A percentile compares a stretch with the other conserved stretches of the same genome.
Evolutionary conservation across 2,329 filamentous ascomycete genomes (phyloP).

Genomic region (Phialemoniopsis sp.): DNA sequence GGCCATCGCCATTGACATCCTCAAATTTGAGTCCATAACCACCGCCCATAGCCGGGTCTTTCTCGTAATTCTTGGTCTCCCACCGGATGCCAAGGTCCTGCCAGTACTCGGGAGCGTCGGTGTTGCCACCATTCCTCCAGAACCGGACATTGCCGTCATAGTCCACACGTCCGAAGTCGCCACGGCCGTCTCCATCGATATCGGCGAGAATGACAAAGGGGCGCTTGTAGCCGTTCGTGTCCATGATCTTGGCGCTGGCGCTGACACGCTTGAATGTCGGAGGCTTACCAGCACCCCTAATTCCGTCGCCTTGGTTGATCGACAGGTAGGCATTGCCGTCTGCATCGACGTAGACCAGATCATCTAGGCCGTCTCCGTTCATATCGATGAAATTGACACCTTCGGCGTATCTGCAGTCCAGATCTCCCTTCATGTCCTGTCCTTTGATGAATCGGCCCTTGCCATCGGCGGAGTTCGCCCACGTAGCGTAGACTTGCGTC

Average conservation of each 20-base stretch:
- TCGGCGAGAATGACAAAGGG: constrained; percentile 1
- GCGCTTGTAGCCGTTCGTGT: constrained; percentile 5
- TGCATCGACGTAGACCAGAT: constrained; percentile 16
- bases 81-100: constrained; percentile 1
- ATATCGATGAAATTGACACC: constrained; percentile 9
- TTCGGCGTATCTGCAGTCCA: constrained; percentile 1
- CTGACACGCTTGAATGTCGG: constrained; percentile 13
- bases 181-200: constrained; percentile 13
- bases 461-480: constrained; percentile 4
- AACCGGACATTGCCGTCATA: constrained; percentile 18
- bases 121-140: constrained; percentile 24
- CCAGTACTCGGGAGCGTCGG: constrained; percentile 13
- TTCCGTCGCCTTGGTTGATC: constrained; percentile 16
- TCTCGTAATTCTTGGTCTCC: constrained; percentile 18
- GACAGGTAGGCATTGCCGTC: constrained; percentile 7
- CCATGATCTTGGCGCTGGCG: constrained; percentile 12
- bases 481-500: constrained; percentile 5
- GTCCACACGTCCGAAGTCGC: constrained; percentile 23
- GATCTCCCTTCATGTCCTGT: constrained; percentile 5
- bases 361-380: constrained; percentile 11
- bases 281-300: constrained; percentile 1
- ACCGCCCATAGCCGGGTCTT: constrained; percentile 5
- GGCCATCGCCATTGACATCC: constrained; percentile 18
- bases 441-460: constrained; percentile 2
- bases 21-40: constrained; percentile 2